Evolutionary conservation across 768 basidiomycete species (phyloP), one percentile per base, ranked within the genome.

Genomic region (Calocera cornea): DNA sequence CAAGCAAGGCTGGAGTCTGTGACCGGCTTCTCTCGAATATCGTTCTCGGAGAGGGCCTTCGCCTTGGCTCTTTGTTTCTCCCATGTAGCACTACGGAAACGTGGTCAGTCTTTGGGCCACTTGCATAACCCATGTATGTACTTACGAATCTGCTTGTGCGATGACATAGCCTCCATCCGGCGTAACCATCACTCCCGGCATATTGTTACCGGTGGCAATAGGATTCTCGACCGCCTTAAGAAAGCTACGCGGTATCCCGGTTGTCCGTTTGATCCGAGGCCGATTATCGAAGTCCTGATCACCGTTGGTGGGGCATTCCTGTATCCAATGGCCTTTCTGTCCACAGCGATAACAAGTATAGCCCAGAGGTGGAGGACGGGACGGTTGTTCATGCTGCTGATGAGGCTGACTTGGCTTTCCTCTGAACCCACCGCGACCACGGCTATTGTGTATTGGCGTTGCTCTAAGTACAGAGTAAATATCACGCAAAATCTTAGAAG

Each of bases 301-400:
- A 72, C 89, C 94, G 75, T 97, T 97, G 5, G 94, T 97, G 1
- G 97, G 97, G 75, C 97, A 99, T 70, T 97, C 92, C 75, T 99
- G 95, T 70, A 99, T 99, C 97, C 97, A 99, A 74, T 99, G 97
- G 41, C 97, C 97, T 86, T 97, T 95, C 78, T 97, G 91, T 54
- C 95, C 94, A 78, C 97, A 99, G 40, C 97, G 88, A 76, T 98
- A 98, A 75, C 97, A 99, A 2, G 98, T 95, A 78, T 99, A 99
- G 68, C 94, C 95, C 0, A 90, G 84, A 31, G 97, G 97, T 12
- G 97, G 79, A 34, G 93, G 91, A 68, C 87, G 83, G 65, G 92
- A 88, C n/a, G 69, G 71, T 75, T 82, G 79, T 72, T 84, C 79
- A 73, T 83, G 81, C 72, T 81, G 78, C 72, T 81, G 78, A 19